These are phyloP conservation scores for Lithocarpus polystachyus DNA, from an alignment of 306 rosid genomes.

Conservation along the genomic window DNA sequence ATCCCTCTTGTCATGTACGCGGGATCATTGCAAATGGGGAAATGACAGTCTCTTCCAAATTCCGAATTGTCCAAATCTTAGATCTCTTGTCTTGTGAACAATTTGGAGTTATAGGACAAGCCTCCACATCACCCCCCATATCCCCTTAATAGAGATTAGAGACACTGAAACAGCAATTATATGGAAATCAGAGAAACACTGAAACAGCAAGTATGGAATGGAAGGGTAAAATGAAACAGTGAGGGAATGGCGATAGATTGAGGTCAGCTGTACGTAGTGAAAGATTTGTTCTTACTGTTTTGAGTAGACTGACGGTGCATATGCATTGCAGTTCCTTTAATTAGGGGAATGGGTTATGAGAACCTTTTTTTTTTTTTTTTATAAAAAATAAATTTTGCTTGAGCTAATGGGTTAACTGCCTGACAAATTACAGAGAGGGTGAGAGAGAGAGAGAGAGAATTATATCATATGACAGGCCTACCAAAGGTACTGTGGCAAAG, in stretches of 20 bases:
- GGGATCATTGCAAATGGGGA: too few species aligned
- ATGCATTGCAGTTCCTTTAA: slow-evolving; percentile 16
- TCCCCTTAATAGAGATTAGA: neutral
- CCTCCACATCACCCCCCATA: too few species aligned
- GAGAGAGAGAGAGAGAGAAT: slow-evolving; percentile 20
- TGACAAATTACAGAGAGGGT: neutral
- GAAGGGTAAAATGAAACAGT: neutral
- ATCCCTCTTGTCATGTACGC: too few species aligned
- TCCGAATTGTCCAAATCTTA: too few species aligned
- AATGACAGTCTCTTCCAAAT: too few species aligned
- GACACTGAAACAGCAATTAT: neutral
- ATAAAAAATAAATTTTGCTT: neutral
- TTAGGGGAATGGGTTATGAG: slow-evolving; percentile 38
- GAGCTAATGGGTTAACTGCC: slow-evolving; percentile 29
- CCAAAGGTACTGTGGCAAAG: slow-evolving; percentile 38
- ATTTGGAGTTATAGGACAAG: too few species aligned
- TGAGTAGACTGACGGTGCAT: slow-evolving; percentile 16
- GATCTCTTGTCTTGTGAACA: neutral
- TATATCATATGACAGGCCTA: slow-evolving; percentile 27
- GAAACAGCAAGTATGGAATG: neutral
- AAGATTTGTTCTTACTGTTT: slow-evolving; percentile 43
- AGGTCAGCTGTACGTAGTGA: slow-evolving; percentile 10
- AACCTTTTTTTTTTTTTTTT: neutral
- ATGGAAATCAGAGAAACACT: neutral
- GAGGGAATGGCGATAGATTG: slow-evolving; percentile 1